Base-by-base conservation (phyloP, 2,329 filamentous ascomycete species). In the Aureobasidium sp. region DNA sequence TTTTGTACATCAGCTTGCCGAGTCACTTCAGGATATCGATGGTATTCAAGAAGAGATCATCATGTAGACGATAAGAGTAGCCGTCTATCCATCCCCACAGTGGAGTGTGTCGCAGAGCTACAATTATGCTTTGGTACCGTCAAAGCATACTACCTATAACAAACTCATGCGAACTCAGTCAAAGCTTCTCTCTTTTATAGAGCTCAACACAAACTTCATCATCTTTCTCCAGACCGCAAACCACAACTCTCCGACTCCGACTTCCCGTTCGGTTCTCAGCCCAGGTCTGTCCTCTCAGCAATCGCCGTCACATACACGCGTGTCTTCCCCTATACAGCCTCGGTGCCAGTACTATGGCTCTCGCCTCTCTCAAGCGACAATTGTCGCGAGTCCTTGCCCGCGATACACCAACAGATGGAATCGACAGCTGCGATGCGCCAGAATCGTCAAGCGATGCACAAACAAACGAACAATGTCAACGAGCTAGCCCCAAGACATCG, bases 1-100 rank as follows among this genome's bases (percentile, higher is more conserved):
- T 4, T 79, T 79, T 70, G 78, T 76, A n/a, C 65, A 70, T 39
- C 70, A 73, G 60, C 66, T 80, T 33, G 73, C 70, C 22, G 64
- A 64, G 49, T 62, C 66, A 17, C 57, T 72, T 50, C 57, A 67
- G 9, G 69, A 67, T 12, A 65, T 71, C 6, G 65, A 69, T n/a
- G 67, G 62, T 2, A 57, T 70, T 40, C 63, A 64, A 12, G 66
- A 69, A 62, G 49, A 45, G 5, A 5, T 22, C 31, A 15, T 58
- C 29, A 48, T 8, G 3, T 48, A 57, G 44, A 22, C 5, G 11
- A 15, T 4, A 37, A 19, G 14, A 14, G 19, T 9, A 31, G 39
- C 53, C 27, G 39, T 12, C 53, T 44, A 35, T 6, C 39, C 33
- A 39, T 44, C 53, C 11, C 40, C 14, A 33, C 39, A 31, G 22